These are phyloP conservation scores for Globisporangium nagaii DNA, from an alignment of 352 stramenopile genomes.

Conservation along the genomic window DNA sequence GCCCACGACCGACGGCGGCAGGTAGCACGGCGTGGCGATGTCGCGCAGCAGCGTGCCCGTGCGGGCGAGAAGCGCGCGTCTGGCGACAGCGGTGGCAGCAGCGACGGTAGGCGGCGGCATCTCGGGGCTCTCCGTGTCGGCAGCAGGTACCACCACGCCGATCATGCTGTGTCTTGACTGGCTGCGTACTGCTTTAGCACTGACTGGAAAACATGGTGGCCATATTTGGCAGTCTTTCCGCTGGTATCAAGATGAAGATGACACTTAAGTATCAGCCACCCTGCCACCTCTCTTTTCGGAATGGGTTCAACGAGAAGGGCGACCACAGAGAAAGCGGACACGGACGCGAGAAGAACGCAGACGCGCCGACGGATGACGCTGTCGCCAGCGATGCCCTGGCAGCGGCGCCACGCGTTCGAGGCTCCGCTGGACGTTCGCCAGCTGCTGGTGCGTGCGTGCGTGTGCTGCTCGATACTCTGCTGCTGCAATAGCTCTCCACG, in stretches of 20 bases:
- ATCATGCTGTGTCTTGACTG: too few relatives aligned
- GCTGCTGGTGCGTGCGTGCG: slow-evolving; percentile 19
- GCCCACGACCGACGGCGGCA: slow-evolving; percentile 56
- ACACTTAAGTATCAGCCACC: too few relatives aligned
- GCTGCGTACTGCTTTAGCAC: too few relatives aligned
- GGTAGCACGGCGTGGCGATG: slow-evolving; percentile 61
- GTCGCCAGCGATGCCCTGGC: too few relatives aligned
- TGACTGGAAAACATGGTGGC: too few relatives aligned
- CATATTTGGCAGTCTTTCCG: too few relatives aligned
- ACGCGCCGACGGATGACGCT: slow-evolving; percentile 1
- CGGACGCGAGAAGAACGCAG: neutral
- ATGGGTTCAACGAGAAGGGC: too few relatives aligned
- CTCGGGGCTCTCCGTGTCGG: too few relatives aligned
- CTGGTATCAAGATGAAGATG: too few relatives aligned
- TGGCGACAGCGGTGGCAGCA: slow-evolving; percentile 1
- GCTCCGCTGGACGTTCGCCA: slow-evolving; percentile 33
- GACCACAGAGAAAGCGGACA: too few relatives aligned
- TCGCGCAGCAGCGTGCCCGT: slow-evolving; percentile 24
- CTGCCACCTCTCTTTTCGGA: too few relatives aligned
- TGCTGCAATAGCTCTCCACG: neutral
- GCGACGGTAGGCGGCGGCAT: slow-evolving; percentile 18
- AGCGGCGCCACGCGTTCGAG: slow-evolving; percentile 44
- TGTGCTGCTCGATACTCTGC: neutral
- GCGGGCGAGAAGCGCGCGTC: slow-evolving; percentile 25
- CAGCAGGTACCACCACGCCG: too few relatives aligned